Conservation (phyloP, 371 early-diverging fungal genomes). For the Thermomucor indicae-seudaticae region DNA sequence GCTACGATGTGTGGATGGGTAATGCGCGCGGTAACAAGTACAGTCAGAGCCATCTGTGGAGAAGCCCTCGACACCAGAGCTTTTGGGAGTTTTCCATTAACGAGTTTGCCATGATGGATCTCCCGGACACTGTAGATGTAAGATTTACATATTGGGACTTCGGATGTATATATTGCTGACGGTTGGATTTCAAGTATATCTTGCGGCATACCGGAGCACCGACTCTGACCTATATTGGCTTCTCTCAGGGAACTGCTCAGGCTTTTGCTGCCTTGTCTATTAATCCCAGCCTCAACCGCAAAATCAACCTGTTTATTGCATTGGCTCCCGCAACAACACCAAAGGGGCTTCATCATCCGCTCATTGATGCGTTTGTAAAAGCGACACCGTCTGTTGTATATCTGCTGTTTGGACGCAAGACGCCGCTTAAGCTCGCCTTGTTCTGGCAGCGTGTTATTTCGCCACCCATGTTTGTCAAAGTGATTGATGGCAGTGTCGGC, state of each 20-base stretch:
- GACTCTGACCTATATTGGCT: constrained; percentile 89
- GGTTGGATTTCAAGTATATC: constrained; percentile 57
- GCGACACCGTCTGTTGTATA: constrained; percentile 88
- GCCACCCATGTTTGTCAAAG: constrained; percentile 68
- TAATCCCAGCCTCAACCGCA: constrained; percentile 71
- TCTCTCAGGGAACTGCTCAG: constrained; percentile 93
- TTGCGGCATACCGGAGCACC: constrained; percentile 73
- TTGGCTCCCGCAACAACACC: constrained; percentile 94
- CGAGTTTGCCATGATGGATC: constrained; percentile 82
- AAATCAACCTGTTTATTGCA: constrained; percentile 85
- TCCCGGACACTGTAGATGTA: constrained; percentile 83
- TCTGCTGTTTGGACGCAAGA: constrained; percentile 86
- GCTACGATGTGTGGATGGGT: constrained; percentile 97
- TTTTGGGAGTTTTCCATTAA: constrained; percentile 97
- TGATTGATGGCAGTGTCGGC: constrained; percentile 70
- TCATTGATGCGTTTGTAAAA: constrained; percentile 80
- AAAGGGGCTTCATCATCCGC: constrained; percentile 72
- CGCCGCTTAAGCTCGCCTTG: constrained; percentile 72
- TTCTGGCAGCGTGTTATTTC: constrained; percentile 87
- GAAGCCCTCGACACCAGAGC: constrained; percentile 60
- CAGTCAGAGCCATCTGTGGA: constrained; percentile 75
- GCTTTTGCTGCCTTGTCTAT: constrained; percentile 89
- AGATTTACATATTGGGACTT: background rate
- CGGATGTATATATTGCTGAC: background rate
- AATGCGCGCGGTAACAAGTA: constrained; percentile 97